Evolutionary conservation across 2,329 filamentous ascomycete species (phyloP).

Genomic region (Westerdykella aurantiaca): DNA sequence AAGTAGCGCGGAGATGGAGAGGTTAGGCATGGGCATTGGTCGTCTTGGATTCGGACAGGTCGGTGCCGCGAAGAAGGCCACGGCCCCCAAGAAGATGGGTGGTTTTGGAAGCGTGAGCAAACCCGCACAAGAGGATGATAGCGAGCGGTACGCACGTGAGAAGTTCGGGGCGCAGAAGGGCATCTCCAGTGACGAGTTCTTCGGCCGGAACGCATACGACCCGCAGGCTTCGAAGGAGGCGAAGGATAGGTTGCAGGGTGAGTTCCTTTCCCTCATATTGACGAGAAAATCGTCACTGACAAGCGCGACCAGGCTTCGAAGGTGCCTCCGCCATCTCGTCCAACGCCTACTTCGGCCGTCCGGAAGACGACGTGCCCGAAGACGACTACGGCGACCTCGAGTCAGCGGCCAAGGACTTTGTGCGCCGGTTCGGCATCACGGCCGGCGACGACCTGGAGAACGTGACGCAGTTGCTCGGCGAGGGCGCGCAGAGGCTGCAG

Average conservation of each 20-base stretch:
- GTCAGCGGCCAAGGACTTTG: conserved; percentile 89
- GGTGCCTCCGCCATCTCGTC: conserved; percentile 88
- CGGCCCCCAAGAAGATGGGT: conserved; percentile 68
- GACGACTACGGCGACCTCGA: conserved; percentile 89
- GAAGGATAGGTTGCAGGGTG: conserved; percentile 68
- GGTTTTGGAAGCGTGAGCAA: conserved; percentile 86
- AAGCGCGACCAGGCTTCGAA: conserved; percentile 63
- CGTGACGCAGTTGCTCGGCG: conserved; percentile 72
- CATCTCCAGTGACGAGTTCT: conserved; percentile 97
- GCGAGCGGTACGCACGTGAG: conserved; percentile 72
- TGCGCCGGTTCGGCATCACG: conserved; percentile 90
- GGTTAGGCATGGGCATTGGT: conserved; percentile 81
- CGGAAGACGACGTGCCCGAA: conserved; percentile 66
- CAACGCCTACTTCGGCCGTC: conserved; percentile 94
- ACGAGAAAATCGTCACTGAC: background rate
- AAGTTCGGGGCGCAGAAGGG: conserved; percentile 93
- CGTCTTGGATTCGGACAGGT: conserved; percentile 86
- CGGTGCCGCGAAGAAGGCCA: conserved; percentile 52
- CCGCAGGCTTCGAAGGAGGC: conserved; percentile 75
- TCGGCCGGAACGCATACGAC: conserved; percentile 84
- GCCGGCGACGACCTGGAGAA: conserved; percentile 95
- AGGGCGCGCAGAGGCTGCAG: conserved; percentile 79
- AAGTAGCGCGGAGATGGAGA: conserved; percentile 72
- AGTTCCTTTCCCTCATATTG: background rate
- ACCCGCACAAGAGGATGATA: conserved; percentile 61